These are phyloP conservation scores for Psilocybe azurescens DNA, from an alignment of 768 basidiomycete genomes.

Conservation along the genomic window DNA sequence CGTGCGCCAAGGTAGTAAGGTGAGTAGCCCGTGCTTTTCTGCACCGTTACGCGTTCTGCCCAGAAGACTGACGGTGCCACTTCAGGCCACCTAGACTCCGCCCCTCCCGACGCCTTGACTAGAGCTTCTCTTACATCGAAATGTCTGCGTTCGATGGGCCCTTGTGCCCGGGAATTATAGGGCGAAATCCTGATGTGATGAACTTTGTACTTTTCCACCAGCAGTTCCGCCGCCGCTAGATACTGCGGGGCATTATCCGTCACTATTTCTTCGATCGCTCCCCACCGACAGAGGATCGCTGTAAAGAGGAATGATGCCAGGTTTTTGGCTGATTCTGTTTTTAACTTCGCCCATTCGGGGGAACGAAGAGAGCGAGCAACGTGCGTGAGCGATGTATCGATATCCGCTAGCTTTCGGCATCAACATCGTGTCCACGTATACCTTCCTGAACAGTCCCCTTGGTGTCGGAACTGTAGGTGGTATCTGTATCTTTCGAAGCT, in stretches of 20 bases:
- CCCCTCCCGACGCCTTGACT: conserved; percentile 31
- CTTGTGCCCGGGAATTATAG: conserved; percentile 46
- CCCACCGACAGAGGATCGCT: conserved; percentile 13
- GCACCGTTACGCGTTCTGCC: conserved; percentile 35
- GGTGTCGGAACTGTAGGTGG: conserved; percentile 25
- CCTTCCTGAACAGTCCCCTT: conserved; percentile 28
- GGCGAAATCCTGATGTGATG: conserved; percentile 40
- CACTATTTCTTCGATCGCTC: conserved; percentile 29
- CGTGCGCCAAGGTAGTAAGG: conserved; percentile 37
- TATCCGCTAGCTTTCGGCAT: conserved; percentile 28
- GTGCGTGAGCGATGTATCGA: not conserved
- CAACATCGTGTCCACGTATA: conserved; percentile 41
- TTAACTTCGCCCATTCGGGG: conserved; percentile 23
- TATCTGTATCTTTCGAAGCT: conserved; percentile 22
- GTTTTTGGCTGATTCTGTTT: conserved; percentile 15
- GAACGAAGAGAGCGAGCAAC: conserved; percentile 17
- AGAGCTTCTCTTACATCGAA: conserved; percentile 29
- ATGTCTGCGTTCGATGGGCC: conserved; percentile 13
- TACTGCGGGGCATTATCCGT: conserved; percentile 29
- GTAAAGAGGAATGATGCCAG: conserved; percentile 13
- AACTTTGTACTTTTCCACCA: conserved; percentile 29
- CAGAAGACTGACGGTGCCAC: conserved; percentile 30
- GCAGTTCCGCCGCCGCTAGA: conserved; percentile 11
- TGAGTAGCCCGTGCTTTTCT: conserved; percentile 31
- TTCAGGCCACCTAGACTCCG: conserved; percentile 33